Evolutionary conservation across 1,284 basidiomycete species (phyloP).

Genomic region (Blastosporella zonata): DNA sequence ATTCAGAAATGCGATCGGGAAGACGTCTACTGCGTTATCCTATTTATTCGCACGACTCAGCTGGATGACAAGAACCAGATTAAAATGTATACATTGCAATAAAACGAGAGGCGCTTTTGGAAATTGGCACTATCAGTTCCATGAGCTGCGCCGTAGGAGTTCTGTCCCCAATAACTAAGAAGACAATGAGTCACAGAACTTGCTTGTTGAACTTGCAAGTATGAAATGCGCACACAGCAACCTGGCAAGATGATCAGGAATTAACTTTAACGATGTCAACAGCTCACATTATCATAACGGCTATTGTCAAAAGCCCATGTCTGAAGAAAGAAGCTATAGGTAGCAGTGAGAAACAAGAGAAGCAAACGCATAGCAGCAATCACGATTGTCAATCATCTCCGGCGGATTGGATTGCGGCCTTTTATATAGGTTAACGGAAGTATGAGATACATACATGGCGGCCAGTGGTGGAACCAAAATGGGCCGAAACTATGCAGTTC

Average conservation of each 20-base stretch:
- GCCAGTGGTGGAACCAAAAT: too few relatives aligned
- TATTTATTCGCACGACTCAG: constrained; percentile 19
- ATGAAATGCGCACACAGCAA: constrained; percentile 44
- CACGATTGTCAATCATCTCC: not conserved
- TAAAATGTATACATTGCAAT: constrained; percentile 46
- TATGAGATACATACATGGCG: too few relatives aligned
- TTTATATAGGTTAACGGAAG: constrained; percentile 7
- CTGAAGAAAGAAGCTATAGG: constrained; percentile 16
- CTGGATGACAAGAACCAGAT: not conserved
- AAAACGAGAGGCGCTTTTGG: constrained; percentile 54
- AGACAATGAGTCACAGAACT: constrained; percentile 6
- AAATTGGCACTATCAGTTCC: constrained; percentile 45
- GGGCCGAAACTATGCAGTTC: not conserved
- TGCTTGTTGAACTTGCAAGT: constrained; percentile 5
- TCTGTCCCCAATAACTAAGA: constrained; percentile 63
- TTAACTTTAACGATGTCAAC: not conserved
- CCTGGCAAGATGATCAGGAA: constrained; percentile 28
- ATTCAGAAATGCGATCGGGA: constrained; percentile 61
- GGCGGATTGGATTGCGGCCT: too few relatives aligned
- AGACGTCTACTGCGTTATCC: constrained; percentile 61
- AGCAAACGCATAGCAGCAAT: constrained; percentile 2
- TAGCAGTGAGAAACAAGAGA: constrained; percentile 18
- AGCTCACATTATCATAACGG: constrained; percentile 59
- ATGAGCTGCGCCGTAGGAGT: constrained; percentile 60
- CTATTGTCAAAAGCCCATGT: constrained; percentile 47